phyloP scores from a whole-genome alignment of 2,329 filamentous ascomycete genomes.

The Cordyceps fumosorosea region DNA sequence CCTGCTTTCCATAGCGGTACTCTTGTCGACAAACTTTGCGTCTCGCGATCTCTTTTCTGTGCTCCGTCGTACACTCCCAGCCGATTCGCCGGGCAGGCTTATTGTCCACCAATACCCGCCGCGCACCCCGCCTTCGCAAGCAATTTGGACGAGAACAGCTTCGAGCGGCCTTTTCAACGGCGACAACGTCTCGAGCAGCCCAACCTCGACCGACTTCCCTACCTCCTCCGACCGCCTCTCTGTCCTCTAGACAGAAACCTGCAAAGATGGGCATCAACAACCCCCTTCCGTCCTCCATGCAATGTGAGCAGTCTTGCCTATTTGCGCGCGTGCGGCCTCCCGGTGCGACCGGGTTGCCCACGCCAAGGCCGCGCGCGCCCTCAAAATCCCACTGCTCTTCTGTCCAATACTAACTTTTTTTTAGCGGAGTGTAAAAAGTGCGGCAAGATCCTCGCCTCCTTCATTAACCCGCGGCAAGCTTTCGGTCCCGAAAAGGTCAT shows the following conservation, averaged over 20 bases:
- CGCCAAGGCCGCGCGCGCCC: background rate
- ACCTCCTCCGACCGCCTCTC: background rate
- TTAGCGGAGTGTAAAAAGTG: constrained; percentile 96
- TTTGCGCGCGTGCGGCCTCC: background rate
- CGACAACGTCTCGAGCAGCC: background rate
- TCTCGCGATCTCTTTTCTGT: background rate
- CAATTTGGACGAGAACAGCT: background rate
- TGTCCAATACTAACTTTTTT: background rate
- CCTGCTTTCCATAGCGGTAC: background rate
- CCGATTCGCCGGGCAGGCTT: no score
- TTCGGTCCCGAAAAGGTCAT: constrained; percentile 98
- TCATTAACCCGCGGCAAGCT: constrained; percentile 86
- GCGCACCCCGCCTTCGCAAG: constrained; percentile 5
- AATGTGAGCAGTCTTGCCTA: constrained; percentile 46
- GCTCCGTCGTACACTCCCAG: background rate
- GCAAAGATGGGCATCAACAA: constrained; percentile 57
- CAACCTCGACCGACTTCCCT: background rate
- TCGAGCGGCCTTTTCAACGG: constrained; percentile 2
- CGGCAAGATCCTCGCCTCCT: constrained; percentile 89
- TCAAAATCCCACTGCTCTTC: background rate
- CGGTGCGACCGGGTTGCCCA: background rate
- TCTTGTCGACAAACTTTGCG: background rate
- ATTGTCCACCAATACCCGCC: background rate
- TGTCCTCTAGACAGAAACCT: background rate
- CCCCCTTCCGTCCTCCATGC: constrained; percentile 59